These are phyloP conservation scores for Microcera coccophila DNA, from an alignment of 2,329 filamentous ascomycete species.

Conservation along the genomic window DNA sequence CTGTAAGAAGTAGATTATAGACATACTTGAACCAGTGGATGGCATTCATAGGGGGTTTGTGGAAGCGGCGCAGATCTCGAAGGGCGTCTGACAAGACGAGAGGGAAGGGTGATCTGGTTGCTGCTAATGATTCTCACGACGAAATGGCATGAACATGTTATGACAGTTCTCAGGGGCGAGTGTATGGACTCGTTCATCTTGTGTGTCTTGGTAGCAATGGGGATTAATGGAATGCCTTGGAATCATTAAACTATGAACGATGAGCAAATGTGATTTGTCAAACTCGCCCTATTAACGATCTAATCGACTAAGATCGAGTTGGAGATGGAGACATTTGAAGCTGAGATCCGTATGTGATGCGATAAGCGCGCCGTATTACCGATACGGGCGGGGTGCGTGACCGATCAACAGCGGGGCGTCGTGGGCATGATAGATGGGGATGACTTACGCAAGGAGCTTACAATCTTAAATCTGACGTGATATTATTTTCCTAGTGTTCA, in stretches of 20 bases:
- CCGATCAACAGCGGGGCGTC: too few relatives aligned
- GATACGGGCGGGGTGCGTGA: slow-evolving; percentile 6
- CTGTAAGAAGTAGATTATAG: slow-evolving; percentile 31
- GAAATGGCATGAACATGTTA: slow-evolving; percentile 34
- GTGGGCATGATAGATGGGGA: too few relatives aligned
- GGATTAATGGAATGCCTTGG: background rate
- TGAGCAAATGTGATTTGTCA: too few relatives aligned
- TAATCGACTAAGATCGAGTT: too few relatives aligned
- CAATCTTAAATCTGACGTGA: too few relatives aligned
- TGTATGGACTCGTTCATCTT: too few relatives aligned
- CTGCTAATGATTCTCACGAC: slow-evolving; percentile 29
- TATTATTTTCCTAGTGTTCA: too few relatives aligned
- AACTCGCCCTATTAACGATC: too few relatives aligned
- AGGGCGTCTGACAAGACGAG: slow-evolving; percentile 8
- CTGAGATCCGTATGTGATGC: slow-evolving; percentile 6
- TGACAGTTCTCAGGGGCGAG: slow-evolving; percentile 24
- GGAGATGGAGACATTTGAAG: background rate
- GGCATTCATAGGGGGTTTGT: slow-evolving; percentile 7
- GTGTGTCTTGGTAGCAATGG: too few relatives aligned
- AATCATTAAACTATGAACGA: too few relatives aligned
- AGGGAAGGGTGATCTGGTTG: slow-evolving; percentile 23
- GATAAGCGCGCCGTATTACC: background rate
- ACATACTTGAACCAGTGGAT: slow-evolving; percentile 17
- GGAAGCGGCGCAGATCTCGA: slow-evolving; percentile 6
- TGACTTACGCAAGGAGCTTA: too few relatives aligned